phyloP scores from a whole-genome alignment of 2,329 filamentous ascomycete genomes.

The Colletotrichum sansevieriae region DNA sequence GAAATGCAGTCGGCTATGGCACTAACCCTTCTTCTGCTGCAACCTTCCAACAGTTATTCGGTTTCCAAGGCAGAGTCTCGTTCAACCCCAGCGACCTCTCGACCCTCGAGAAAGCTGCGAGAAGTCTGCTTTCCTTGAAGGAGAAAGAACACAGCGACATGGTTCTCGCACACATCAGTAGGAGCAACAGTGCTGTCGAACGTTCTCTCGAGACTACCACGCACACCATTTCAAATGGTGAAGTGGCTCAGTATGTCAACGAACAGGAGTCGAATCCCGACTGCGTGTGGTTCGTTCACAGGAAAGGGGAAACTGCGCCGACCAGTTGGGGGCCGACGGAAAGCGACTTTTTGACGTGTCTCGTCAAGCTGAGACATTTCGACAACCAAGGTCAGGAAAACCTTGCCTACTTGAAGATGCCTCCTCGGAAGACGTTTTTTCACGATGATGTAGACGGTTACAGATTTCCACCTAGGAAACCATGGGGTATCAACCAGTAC shows the following conservation, averaged over 20 bases:
- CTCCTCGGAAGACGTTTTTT: constrained; percentile 1
- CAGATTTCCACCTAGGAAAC: background rate
- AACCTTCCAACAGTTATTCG: constrained; percentile 42
- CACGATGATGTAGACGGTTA: background rate
- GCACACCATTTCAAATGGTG: background rate
- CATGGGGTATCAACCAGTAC: constrained; percentile 47
- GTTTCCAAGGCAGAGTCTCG: constrained; percentile 50
- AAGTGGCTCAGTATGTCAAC: background rate
- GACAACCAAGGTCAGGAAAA: constrained; percentile 1
- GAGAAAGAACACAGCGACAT: constrained; percentile 18
- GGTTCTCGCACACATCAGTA: constrained; percentile 25
- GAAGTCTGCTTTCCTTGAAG: constrained; percentile 45
- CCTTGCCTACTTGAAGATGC: constrained; percentile 34
- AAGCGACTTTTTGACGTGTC: constrained; percentile 37
- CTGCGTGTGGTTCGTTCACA: constrained; percentile 45
- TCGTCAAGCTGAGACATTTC: constrained; percentile 19
- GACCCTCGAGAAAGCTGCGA: constrained; percentile 43
- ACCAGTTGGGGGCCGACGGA: constrained; percentile 44
- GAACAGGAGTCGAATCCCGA: background rate
- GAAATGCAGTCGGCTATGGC: too few species aligned
- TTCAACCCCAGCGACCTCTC: constrained; percentile 44
- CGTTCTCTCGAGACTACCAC: constrained; percentile 7
- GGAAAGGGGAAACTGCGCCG: constrained; percentile 19
- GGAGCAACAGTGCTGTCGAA: background rate
- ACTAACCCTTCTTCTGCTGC: background rate